Conservation (phyloP, 78 protist genomes). For the Goniomonas avonlea region DNA sequence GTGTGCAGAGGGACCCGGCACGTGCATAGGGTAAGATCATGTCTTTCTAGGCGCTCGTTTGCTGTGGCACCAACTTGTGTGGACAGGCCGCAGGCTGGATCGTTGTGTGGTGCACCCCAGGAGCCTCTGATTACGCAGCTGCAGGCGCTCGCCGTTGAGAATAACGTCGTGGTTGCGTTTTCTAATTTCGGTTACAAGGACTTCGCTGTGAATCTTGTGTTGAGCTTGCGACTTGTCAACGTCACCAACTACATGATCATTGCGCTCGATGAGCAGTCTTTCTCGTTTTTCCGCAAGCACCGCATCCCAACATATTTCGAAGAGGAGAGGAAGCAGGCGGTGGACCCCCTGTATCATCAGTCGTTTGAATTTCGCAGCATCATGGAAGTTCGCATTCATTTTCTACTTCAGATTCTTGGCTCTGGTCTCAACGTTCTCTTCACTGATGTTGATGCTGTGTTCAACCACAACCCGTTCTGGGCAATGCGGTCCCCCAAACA, state of each 20-base stretch:
- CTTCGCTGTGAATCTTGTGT: not conserved
- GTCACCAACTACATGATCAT: not conserved
- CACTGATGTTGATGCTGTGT: slow-evolving; percentile 5
- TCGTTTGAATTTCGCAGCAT: not conserved
- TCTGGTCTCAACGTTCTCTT: not conserved
- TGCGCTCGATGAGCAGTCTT: not conserved
- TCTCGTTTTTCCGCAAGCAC: not conserved
- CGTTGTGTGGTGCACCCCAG: too few species aligned
- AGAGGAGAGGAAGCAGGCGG: not conserved
- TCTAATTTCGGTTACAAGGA: not conserved
- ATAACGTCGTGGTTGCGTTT: too few species aligned
- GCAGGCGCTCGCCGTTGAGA: too few species aligned
- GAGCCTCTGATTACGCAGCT: too few species aligned
- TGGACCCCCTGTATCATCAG: not conserved
- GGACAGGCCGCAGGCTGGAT: too few species aligned
- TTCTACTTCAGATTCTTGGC: not conserved
- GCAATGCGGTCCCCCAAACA: not conserved
- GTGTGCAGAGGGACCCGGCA: too few species aligned
- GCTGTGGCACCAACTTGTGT: too few species aligned
- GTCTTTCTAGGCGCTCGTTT: too few species aligned
- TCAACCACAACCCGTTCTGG: not conserved
- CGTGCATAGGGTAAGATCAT: too few species aligned
- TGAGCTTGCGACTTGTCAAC: not conserved
- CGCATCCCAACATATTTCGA: not conserved
- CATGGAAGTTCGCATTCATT: not conserved